Base-by-base conservation (phyloP, 306 rosid species). In the Elaeagnus macrophylla region DNA sequence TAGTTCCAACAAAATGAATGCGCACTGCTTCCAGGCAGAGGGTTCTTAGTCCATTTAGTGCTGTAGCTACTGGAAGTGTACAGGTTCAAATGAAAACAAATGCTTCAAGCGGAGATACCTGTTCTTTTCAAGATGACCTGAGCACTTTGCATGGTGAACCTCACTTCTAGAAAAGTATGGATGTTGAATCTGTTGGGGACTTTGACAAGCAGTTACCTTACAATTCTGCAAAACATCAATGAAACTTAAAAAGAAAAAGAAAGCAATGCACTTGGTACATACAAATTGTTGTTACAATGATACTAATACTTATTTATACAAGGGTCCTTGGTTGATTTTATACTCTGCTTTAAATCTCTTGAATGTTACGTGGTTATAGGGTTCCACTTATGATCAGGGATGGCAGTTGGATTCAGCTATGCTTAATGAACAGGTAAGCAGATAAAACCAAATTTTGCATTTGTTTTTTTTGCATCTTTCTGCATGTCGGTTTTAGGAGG, bases 51-150 rank as follows among this genome's bases (percentile, higher is more conserved):
- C 95, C 95, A 67, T 83, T 77, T 65, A 42, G 85, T 61, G 69
- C 56, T 53, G 71, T 80, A 59, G 73, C 72, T 72, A 43, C 76
- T 64, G 89, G 83, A 69, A 69, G 71, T 60, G 37, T 59, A 46
- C 89, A 82, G 63, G 71, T 80, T 73, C 94, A 72, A 75, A 75
- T 72, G 54, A 93, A 80, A 80, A 75, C 89, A 48, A 96, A 93
- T 70, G 99, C 95, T 79, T 93, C 96, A 17, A 93, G 99, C 60
- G 99, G 99, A 43, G 99, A 93, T 73, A 84, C 99, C 35, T 84
- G 77, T 75, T 93, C 99, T 67, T 87, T 81, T 76, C 99, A 83
- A 71, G 99, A 93, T 69, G 99, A 93, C 72, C 95, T 84, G 75
- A 84, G 85, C 77, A 80, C 89, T 59, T 71, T 84, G 65, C 79